Percentiles rank a stretch among this genome's conserved stretches.
Conservation (phyloP, 148 eudicot species). For the Amaranthus cruentus region DNA sequence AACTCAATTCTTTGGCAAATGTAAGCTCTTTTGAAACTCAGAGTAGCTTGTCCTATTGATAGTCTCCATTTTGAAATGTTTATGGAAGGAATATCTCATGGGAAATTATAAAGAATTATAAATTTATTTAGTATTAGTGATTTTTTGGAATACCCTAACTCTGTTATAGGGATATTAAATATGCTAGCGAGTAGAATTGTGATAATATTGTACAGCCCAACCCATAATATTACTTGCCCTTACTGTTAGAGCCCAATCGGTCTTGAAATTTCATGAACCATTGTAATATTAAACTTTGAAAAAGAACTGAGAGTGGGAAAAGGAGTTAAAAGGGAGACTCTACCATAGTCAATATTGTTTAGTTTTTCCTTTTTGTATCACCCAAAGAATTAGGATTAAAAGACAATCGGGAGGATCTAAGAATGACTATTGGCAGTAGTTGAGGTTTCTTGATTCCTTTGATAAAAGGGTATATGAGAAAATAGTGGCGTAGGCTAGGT, state of each 20-base stretch:
- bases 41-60: background rate
- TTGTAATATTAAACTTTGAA: background rate
- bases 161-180: background rate
- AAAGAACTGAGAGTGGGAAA: background rate
- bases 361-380: background rate
- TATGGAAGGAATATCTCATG: background rate
- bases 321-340: background rate
- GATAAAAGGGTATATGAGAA: background rate
- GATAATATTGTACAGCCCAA: background rate
- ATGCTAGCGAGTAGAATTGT: background rate
- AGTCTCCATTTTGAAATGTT: background rate
- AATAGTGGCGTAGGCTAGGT: background rate
- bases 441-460: background rate
- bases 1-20: slow-evolving; percentile 64
- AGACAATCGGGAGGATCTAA: background rate
- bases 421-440: no score
- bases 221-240: background rate
- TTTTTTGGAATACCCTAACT: background rate
- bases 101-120: background rate
- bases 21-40: slow-evolving; percentile 35
- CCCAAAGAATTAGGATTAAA: background rate
- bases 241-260: background rate
- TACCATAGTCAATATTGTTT: background rate
- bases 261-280: background rate
- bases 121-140: background rate